A percentile compares a stretch with the other conserved stretches of the same genome.
These are phyloP conservation scores for Exophiala dermatitidis DNA, from an alignment of 2,329 filamentous ascomycete genomes.

Conservation along the genomic window DNA sequence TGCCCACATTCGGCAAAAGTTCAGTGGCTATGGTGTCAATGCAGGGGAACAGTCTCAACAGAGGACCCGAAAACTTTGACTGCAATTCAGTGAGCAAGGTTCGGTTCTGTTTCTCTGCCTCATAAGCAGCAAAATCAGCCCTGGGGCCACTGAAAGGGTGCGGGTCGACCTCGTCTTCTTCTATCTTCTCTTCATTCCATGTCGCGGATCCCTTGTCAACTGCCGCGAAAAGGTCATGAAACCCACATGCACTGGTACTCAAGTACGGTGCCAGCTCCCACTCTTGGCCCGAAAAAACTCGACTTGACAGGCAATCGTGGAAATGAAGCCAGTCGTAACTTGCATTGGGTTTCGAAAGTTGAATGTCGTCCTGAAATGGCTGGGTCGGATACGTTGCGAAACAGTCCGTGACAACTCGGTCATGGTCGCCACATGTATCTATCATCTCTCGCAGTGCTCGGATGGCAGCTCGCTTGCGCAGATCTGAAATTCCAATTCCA, in stretches of 20 bases:
- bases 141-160: constrained; percentile 73
- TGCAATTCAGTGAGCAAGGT: constrained; percentile 68
- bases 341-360: constrained; percentile 75
- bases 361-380: constrained; percentile 86
- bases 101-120: constrained; percentile 71
- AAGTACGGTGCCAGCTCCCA: constrained; percentile 90
- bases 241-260: constrained; percentile 76
- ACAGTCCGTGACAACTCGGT: constrained; percentile 61
- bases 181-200: constrained; percentile 41
- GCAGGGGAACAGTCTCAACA: constrained; percentile 72
- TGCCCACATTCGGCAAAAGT: constrained; percentile 68
- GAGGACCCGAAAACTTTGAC: constrained; percentile 59
- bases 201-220: constrained; percentile 45
- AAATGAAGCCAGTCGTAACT: constrained; percentile 96
- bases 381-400: constrained; percentile 80
- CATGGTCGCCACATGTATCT: constrained; percentile 55
- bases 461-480: constrained; percentile 53
- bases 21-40: constrained; percentile 70
- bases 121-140: constrained; percentile 73
- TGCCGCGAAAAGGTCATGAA: constrained; percentile 83
- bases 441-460: constrained; percentile 54
- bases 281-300: constrained; percentile 75
- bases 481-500: constrained; percentile 52
- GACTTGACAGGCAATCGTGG: constrained; percentile 73
- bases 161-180: constrained; percentile 42